A percentile compares a stretch with the other conserved stretches of the same genome.
These are phyloP conservation scores for Hypoxylon sp. DNA, from an alignment of 2,329 filamentous ascomycete species.

Conservation along the genomic window DNA sequence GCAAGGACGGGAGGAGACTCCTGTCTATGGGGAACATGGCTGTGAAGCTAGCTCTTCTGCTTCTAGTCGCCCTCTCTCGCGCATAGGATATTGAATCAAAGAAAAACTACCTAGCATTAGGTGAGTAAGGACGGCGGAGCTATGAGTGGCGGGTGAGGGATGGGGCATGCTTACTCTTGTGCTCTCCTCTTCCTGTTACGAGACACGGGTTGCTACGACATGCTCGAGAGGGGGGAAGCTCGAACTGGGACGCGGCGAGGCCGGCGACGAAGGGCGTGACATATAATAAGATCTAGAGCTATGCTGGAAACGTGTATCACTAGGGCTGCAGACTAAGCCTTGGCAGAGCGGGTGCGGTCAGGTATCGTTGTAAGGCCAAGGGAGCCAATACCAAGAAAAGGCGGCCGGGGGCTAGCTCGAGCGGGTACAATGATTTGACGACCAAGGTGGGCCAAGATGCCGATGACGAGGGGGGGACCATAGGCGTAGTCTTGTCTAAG, in stretches of 20 bases:
- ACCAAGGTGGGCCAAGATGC: slow-evolving; percentile 17
- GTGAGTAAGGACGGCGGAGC: slow-evolving; percentile 9
- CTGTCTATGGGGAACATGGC: slow-evolving; percentile 66
- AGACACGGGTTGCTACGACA: slow-evolving; percentile 24
- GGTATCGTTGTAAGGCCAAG: slow-evolving; percentile 24
- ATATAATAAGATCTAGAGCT: slow-evolving; percentile 26
- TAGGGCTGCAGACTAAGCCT: slow-evolving; percentile 24
- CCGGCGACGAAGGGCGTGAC: slow-evolving; percentile 19
- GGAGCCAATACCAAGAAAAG: slow-evolving; percentile 31
- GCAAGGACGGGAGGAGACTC: slow-evolving; percentile 62
- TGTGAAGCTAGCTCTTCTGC: slow-evolving; percentile 9
- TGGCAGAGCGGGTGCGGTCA: slow-evolving; percentile 27
- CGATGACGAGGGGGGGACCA: slow-evolving; percentile 7
- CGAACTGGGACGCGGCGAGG: slow-evolving; percentile 11
- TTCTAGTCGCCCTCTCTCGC: neutral
- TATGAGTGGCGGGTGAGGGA: neutral
- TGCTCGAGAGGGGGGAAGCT: slow-evolving; percentile 19
- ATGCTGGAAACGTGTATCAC: slow-evolving; percentile 27
- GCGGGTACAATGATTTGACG: slow-evolving; percentile 13
- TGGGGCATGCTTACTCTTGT: slow-evolving; percentile 20
- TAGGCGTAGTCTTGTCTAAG: no score
- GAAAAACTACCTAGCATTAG: slow-evolving; percentile 13
- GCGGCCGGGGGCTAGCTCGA: slow-evolving; percentile 4
- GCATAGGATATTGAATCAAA: slow-evolving; percentile 11
- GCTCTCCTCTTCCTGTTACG: neutral